Percentiles rank a stretch among this genome's conserved stretches.
phyloP scores from a whole-genome alignment of 1,139 yeast genomes.

The Yamadazyma friedrichii region DNA sequence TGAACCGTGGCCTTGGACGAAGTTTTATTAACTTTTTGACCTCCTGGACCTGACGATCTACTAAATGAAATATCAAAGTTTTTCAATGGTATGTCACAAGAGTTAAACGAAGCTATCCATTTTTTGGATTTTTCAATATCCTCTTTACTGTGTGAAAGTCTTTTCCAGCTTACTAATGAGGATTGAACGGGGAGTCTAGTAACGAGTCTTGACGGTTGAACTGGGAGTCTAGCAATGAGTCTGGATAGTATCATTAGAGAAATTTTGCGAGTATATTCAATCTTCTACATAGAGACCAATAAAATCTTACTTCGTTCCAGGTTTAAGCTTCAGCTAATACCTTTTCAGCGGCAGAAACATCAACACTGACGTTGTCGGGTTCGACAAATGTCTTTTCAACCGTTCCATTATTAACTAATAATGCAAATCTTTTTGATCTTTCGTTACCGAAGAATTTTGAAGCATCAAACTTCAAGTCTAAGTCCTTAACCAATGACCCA shows the following conservation, averaged over 20 bases:
- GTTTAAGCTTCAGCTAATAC: slow-evolving; percentile 24
- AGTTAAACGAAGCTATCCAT: slow-evolving; percentile 45
- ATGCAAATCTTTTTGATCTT: slow-evolving; percentile 76
- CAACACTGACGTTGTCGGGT: slow-evolving; percentile 76
- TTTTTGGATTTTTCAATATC: slow-evolving; percentile 34
- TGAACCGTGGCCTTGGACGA: slow-evolving; percentile 76
- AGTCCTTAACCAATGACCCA: slow-evolving; percentile 64
- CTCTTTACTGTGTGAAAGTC: slow-evolving; percentile 3
- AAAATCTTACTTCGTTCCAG: too few species aligned
- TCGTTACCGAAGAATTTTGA: slow-evolving; percentile 67
- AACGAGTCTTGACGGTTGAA: too few species aligned
- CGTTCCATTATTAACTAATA: slow-evolving; percentile 70
- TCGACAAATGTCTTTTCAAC: slow-evolving; percentile 69
- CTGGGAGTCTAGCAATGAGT: too few species aligned
- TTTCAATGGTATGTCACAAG: slow-evolving; percentile 44
- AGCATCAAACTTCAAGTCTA: slow-evolving; percentile 72
- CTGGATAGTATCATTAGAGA: too few species aligned
- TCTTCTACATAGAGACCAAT: too few species aligned
- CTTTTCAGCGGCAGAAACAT: slow-evolving; percentile 43
- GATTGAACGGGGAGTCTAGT: too few species aligned
- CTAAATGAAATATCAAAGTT: slow-evolving; percentile 57
- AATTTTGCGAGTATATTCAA: too few species aligned
- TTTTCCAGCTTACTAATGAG: too few species aligned
- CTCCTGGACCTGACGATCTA: slow-evolving; percentile 91
- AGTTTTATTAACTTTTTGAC: slow-evolving; percentile 89